Evolutionary conservation across 2,329 filamentous ascomycete genomes (phyloP).

Genomic region (Xylariaceae sp.): DNA sequence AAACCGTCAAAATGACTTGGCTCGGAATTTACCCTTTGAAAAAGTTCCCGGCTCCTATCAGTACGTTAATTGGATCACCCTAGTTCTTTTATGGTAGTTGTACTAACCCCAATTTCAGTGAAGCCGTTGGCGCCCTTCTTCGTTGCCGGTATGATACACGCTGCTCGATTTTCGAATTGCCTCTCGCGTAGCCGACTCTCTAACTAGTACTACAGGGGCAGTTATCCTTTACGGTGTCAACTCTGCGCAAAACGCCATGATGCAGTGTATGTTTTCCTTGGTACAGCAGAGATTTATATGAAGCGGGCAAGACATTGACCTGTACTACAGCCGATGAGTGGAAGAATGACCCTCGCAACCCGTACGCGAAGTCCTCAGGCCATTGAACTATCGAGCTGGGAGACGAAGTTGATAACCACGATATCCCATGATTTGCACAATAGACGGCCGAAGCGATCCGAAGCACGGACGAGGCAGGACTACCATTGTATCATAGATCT

Average conservation of each 20-base stretch:
- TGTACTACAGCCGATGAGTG: conserved; percentile 77
- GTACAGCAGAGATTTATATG: background rate
- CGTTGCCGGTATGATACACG: conserved; percentile 77
- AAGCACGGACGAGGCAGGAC: conserved; percentile 30
- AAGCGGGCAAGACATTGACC: conserved; percentile 16
- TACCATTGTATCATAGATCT: conserved; percentile 42
- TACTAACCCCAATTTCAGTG: conserved; percentile 61
- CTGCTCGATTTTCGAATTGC: background rate
- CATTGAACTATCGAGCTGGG: conserved; percentile 47
- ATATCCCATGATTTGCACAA: conserved; percentile 29
- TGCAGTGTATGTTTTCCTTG: conserved; percentile 66
- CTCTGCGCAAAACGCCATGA: conserved; percentile 77
- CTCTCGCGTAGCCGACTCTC: background rate
- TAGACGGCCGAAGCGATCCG: conserved; percentile 37
- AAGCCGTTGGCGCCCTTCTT: conserved; percentile 93
- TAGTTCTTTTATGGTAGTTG: conserved; percentile 13
- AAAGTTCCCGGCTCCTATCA: conserved; percentile 80
- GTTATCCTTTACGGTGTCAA: conserved; percentile 93
- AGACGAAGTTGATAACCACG: conserved; percentile 26
- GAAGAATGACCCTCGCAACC: conserved; percentile 97
- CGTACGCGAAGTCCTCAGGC: conserved; percentile 54
- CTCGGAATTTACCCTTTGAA: conserved; percentile 70
- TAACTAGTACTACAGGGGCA: conserved; percentile 61
- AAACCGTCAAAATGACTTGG: conserved; percentile 71
- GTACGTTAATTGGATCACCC: conserved; percentile 62